Base-by-base conservation (phyloP, 2,329 filamentous ascomycete genomes). In the Xylaria sp. region DNA sequence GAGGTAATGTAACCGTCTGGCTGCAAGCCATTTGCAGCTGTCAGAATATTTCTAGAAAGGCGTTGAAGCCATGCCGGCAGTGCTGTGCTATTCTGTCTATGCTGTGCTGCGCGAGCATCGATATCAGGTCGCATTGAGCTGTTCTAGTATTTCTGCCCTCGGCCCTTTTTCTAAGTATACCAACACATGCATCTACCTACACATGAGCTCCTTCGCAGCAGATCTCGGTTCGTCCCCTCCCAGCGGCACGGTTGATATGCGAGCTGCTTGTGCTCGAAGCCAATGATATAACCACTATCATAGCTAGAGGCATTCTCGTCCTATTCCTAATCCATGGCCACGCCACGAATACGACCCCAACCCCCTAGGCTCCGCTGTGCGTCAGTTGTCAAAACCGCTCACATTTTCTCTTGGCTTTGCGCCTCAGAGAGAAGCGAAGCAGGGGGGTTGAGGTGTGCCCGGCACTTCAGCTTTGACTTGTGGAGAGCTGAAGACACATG, bases 321-420 rank as follows among this genome's bases (percentile, higher is more conserved):
- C 50, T 31, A 57, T 51, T 57, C 52, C 57, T 62, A 52, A 44
- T 34, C 52, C 52, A 46, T 52, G 57, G 58, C 25, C 57, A 31
- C 12, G 7, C 63, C 7, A 13, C 34, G 9, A 25, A 63, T 63
- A 37, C 25, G 54, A 63, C 65, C 65, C 59, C 52, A 57, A 59
- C n/a, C 28, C 20, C 18, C 13, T 57, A 15, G 5, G 10, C 44
- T 28, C 20, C n/a, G 1, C 9, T 44, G 20, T 37, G 6, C 25
- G 20, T 65, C 15, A 8, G 15, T 18, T 8, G 41, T 10, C 25
- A n/a, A 18, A 44, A 34, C 23, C 37, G 10, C 48, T 15, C 15
- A 54, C 7, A 13, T 18, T 44, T 60, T 20, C 54, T 25, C 15
- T 25, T 41, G 34, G 23, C 25, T 28, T 58, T 46, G 13, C 13